Conservation (phyloP, 1,139 yeast species). For the Candida smagusa region DNA sequence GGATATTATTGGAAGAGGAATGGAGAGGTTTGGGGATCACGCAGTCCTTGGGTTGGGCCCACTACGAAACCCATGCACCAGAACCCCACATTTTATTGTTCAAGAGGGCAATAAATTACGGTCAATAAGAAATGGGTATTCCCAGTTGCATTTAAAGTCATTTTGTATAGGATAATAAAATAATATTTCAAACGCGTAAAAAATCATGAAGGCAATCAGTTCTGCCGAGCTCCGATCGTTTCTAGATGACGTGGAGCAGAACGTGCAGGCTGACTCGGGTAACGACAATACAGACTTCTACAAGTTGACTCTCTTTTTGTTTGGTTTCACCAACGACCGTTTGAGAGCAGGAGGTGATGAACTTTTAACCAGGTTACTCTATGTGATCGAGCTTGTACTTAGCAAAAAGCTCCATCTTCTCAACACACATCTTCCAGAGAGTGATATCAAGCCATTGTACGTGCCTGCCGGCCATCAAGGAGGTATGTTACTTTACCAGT, state of each 20-base stretch:
- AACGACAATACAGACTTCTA: constrained; percentile 34
- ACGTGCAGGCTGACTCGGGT: constrained; percentile 27
- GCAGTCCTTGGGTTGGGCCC: constrained; percentile 97
- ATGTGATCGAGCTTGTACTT: constrained; percentile 31
- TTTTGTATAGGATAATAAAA: neutral
- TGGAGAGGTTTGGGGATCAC: constrained; percentile 99
- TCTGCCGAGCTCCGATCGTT: constrained; percentile 30
- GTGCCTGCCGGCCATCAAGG: constrained; percentile 2
- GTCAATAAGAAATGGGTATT: constrained; percentile 11
- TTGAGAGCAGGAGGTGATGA: constrained; percentile 11
- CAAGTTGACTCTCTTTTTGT: constrained; percentile 31
- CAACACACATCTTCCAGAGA: constrained; percentile 15
- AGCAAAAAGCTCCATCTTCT: constrained; percentile 26
- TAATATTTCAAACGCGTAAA: neutral
- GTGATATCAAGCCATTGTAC: constrained; percentile 9
- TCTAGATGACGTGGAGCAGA: constrained; percentile 33
- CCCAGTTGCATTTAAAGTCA: too few species aligned
- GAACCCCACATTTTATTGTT: constrained; percentile 95
- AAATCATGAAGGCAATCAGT: constrained; percentile 15
- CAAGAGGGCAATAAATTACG: constrained; percentile 57
- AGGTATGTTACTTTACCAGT: constrained; percentile 19
- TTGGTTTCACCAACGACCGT: constrained; percentile 29
- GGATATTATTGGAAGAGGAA: constrained; percentile 90
- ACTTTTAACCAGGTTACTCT: constrained; percentile 17
- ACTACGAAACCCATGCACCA: constrained; percentile 96